Evolutionary conservation across 306 rosid genomes (phyloP).

Genomic region (Oemleria cerasiformis): DNA sequence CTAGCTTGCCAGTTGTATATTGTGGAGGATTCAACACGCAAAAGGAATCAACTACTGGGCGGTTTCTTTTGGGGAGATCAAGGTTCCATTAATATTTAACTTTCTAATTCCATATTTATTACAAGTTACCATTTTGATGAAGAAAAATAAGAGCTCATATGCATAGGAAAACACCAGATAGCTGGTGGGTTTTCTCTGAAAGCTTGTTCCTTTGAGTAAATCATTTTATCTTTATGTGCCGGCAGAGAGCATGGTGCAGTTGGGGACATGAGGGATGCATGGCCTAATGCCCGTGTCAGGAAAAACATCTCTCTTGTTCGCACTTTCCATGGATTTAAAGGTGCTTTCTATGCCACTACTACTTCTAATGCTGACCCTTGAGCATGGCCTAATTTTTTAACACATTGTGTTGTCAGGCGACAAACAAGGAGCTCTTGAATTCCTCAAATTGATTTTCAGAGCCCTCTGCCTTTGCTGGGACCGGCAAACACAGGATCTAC

Average conservation of each 20-base stretch:
- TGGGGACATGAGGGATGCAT: constrained; percentile 95
- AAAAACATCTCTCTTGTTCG: constrained; percentile 81
- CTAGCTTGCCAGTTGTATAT: constrained; percentile 86
- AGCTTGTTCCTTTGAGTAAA: background rate
- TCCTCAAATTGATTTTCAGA: constrained; percentile 76
- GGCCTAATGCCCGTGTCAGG: constrained; percentile 93
- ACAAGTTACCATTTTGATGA: background rate
- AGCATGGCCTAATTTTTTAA: constrained; percentile 17
- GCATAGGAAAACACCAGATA: constrained; percentile 10
- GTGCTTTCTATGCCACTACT: constrained; percentile 33
- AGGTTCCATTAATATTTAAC: constrained; percentile 43
- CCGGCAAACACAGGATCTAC: constrained; percentile 98
- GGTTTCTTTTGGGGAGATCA: constrained; percentile 95
- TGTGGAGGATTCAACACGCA: constrained; percentile 97
- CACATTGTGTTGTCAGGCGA: constrained; percentile 50
- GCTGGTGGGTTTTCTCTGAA: constrained; percentile 18
- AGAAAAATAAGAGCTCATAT: background rate
- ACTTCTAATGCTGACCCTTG: constrained; percentile 14
- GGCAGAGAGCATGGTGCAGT: constrained; percentile 95
- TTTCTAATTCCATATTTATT: constrained; percentile 7
- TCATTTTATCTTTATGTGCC: constrained; percentile 17
- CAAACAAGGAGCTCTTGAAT: constrained; percentile 95
- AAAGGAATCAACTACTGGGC: constrained; percentile 96
- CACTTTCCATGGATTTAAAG: constrained; percentile 96
- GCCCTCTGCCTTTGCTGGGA: constrained; percentile 99